Percentiles rank a stretch among this genome's conserved stretches.
These are phyloP conservation scores for Huntiella abstrusa DNA, from an alignment of 2,329 filamentous ascomycete genomes.

Conservation along the genomic window DNA sequence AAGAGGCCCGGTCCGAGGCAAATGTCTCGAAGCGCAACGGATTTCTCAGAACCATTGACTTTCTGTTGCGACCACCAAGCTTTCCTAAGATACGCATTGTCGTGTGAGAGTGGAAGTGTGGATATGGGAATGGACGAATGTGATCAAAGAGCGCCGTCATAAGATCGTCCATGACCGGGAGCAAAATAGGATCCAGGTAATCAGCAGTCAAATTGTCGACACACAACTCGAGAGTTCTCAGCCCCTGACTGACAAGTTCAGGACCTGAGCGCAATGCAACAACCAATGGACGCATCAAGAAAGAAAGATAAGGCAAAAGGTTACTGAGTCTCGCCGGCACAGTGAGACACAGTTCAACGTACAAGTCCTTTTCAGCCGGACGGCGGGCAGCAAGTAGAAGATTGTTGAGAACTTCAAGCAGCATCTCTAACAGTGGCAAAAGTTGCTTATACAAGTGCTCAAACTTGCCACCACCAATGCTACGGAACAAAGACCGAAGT, in stretches of 20 bases:
- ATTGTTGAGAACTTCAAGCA: constrained; percentile 92
- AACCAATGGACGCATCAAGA: constrained; percentile 93
- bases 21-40: constrained; percentile 69
- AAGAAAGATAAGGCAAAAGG: constrained; percentile 82
- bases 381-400: constrained; percentile 78
- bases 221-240: constrained; percentile 85
- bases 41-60: constrained; percentile 81
- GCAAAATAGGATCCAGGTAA: constrained; percentile 97
- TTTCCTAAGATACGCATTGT: constrained; percentile 96
- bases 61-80: constrained; percentile 82
- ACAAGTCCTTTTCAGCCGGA: constrained; percentile 78
- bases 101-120: constrained; percentile 92
- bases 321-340: constrained; percentile 90
- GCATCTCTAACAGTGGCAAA: constrained; percentile 85
- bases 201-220: constrained; percentile 97
- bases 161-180: constrained; percentile 91
- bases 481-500: constrained; percentile 78
- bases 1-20: constrained; percentile 71
- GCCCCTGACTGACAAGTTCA: constrained; percentile 82
- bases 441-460: constrained; percentile 98
- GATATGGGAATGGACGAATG: constrained; percentile 81
- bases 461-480: constrained; percentile 92
- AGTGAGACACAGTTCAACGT: constrained; percentile 90
- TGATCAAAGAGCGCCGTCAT: constrained; percentile 98
- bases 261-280: constrained; percentile 81